phyloP scores from a whole-genome alignment of 2,329 filamentous ascomycete genomes.

The Zasmidium angulare region DNA sequence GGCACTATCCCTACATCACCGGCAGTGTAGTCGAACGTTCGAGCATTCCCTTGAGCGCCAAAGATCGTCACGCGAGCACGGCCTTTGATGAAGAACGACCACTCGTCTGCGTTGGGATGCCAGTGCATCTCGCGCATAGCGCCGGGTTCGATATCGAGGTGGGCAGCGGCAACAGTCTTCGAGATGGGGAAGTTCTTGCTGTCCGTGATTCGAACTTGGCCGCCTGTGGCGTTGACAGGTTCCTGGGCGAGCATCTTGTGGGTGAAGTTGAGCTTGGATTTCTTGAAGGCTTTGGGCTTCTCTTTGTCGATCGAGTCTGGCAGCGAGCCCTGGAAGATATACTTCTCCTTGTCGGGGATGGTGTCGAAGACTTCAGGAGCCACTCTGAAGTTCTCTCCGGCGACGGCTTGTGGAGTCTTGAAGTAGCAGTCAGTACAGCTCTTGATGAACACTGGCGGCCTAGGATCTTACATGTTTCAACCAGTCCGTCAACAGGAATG shows the following conservation, averaged over 20 bases:
- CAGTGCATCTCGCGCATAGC: conserved; percentile 79
- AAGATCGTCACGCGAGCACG: conserved; percentile 74
- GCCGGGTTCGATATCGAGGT: conserved; percentile 69
- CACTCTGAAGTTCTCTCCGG: conserved; percentile 74
- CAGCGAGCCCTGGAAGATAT: conserved; percentile 69
- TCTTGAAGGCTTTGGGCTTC: conserved; percentile 62
- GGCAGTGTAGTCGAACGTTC: conserved; percentile 73
- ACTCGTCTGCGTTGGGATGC: conserved; percentile 78
- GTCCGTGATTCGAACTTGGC: conserved; percentile 71
- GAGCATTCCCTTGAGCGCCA: conserved; percentile 64
- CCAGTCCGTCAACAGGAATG: conserved; percentile 73
- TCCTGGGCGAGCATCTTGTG: conserved; percentile 71
- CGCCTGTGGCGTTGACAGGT: conserved; percentile 65
- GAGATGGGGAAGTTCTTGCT: conserved; percentile 74
- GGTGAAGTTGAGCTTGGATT: conserved; percentile 67
- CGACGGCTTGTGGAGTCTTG: conserved; percentile 69
- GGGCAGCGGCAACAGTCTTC: conserved; percentile 69
- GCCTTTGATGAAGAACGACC: conserved; percentile 75
- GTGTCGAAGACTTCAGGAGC: conserved; percentile 68
- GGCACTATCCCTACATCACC: conserved; percentile 79
- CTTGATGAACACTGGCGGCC: background rate
- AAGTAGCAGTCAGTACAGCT: background rate
- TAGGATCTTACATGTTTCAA: conserved; percentile 44
- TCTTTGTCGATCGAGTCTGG: conserved; percentile 67
- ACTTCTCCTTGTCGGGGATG: conserved; percentile 66